Conservation (phyloP, 768 basidiomycete genomes). For the Cytidiella melzeri region DNA sequence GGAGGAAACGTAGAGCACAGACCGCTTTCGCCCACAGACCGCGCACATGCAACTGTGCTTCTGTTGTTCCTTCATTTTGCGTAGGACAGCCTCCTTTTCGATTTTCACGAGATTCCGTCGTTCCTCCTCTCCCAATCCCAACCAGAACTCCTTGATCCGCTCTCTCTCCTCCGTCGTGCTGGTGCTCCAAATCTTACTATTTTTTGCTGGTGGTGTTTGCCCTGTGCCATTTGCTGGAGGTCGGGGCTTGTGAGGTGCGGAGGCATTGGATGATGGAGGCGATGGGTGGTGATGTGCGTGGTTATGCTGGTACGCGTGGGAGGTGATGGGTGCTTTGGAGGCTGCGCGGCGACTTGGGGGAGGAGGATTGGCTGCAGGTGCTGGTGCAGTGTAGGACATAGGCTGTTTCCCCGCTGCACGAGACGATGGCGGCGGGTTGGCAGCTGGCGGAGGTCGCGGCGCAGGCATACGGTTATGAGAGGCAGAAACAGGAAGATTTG, state of each 20-base stretch:
- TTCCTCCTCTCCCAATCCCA: conserved; percentile 86
- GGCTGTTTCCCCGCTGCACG: conserved; percentile 91
- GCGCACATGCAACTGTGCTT: conserved; percentile 94
- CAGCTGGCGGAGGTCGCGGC: conserved; percentile 33
- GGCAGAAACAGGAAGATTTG: conserved; percentile 31
- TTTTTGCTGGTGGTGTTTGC: conserved; percentile 35
- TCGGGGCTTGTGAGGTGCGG: conserved; percentile 31
- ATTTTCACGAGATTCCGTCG: conserved; percentile 89
- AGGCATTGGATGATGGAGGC: conserved; percentile 37
- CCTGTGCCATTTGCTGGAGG: conserved; percentile 28
- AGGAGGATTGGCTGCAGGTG: conserved; percentile 31
- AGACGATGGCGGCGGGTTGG: conserved; percentile 61
- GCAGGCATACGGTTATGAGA: conserved; percentile 38
- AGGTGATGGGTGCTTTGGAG: conserved; percentile 50
- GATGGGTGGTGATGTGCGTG: conserved; percentile 53
- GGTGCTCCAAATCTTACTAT: conserved; percentile 92
- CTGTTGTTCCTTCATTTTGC: conserved; percentile 99
- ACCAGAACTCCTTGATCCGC: conserved; percentile 98
- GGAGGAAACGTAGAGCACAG: conserved; percentile 33
- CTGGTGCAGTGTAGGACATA: conserved; percentile 59
- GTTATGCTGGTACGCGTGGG: conserved; percentile 44
- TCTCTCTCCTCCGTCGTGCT: conserved; percentile 90
- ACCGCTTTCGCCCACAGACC: conserved; percentile 96
- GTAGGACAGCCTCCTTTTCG: conserved; percentile 95
- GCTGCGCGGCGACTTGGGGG: conserved; percentile 32